These are phyloP conservation scores for Aureobasidium sp. DNA, from an alignment of 2,329 filamentous ascomycete species.

Conservation along the genomic window DNA sequence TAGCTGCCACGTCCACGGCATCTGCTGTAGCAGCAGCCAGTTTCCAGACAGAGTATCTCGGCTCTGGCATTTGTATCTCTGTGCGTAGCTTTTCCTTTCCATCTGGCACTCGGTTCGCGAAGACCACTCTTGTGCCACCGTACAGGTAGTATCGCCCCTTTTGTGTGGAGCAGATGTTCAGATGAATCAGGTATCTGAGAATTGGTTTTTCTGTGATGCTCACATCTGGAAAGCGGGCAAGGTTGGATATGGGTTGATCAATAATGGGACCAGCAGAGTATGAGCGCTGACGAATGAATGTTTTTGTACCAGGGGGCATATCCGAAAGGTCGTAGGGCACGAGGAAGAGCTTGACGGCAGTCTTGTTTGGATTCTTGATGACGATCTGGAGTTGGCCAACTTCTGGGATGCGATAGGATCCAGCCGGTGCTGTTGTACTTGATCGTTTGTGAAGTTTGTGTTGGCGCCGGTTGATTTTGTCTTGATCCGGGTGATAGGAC, in stretches of 20 bases:
- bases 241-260: conserved; percentile 53
- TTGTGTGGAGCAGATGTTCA: conserved; percentile 85
- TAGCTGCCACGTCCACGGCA: neutral
- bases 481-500: neutral
- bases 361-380: conserved; percentile 97
- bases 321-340: conserved; percentile 86
- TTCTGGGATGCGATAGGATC: conserved; percentile 88
- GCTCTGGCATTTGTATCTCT: conserved; percentile 83
- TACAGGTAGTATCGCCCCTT: conserved; percentile 84
- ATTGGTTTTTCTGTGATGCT: conserved; percentile 59
- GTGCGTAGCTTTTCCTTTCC: conserved; percentile 88
- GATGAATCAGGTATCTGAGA: conserved; percentile 80
- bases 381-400: conserved; percentile 94
- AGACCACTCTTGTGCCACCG: conserved; percentile 87
- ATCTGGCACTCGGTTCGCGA: conserved; percentile 92
- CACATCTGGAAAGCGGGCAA: conserved; percentile 43
- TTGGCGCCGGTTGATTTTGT: neutral
- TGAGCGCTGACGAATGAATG: conserved; percentile 88
- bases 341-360: conserved; percentile 90
- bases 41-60: conserved; percentile 79
- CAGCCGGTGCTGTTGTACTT: conserved; percentile 54
- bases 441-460: conserved; percentile 26
- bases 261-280: conserved; percentile 84
- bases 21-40: conserved; percentile 34
- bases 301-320: conserved; percentile 92